A percentile compares a stretch with the other conserved stretches of the same genome.
These are phyloP conservation scores for Myotisia sp. DNA, from an alignment of 2,329 filamentous ascomycete genomes.

Conservation along the genomic window DNA sequence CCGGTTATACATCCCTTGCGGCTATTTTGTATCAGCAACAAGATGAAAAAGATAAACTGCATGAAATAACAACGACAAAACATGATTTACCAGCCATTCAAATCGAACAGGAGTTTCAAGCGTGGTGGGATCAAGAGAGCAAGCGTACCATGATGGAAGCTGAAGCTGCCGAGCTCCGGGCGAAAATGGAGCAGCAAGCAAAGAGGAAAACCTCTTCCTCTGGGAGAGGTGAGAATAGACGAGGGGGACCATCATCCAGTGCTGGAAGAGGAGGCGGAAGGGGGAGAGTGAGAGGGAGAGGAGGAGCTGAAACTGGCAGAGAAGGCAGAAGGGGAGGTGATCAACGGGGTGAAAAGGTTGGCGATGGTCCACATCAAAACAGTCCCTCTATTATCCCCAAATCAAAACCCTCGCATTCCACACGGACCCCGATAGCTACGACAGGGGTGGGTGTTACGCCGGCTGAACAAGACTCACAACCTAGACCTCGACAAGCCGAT, in stretches of 20 bases:
- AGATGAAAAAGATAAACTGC: conserved; percentile 66
- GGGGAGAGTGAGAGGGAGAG: conserved; percentile 15
- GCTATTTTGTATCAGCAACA: conserved; percentile 83
- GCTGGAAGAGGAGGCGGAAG: conserved; percentile 7
- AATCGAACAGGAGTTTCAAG: conserved; percentile 88
- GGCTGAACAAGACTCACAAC: not conserved
- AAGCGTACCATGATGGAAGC: conserved; percentile 53
- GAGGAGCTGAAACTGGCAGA: conserved; percentile 11
- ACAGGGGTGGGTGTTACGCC: not conserved
- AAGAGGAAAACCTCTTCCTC: not conserved
- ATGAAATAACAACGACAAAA: conserved; percentile 66
- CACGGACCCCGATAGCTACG: not conserved
- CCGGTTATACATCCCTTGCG: conserved; percentile 56
- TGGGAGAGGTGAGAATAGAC: conserved; percentile 3
- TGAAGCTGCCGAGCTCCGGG: conserved; percentile 19
- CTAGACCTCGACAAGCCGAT: not conserved
- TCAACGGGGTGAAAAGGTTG: not conserved
- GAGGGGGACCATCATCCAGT: not conserved
- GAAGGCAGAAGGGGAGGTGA: conserved; percentile 5
- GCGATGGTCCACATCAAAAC: not conserved
- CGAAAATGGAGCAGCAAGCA: conserved; percentile 19
- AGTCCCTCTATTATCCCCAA: not conserved
- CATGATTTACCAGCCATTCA: conserved; percentile 88
- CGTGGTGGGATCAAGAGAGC: conserved; percentile 89
- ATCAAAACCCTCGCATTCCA: not conserved